Percentiles rank a stretch among this genome's conserved stretches.
These are phyloP conservation scores for Lichtheimia hyalospora DNA, from an alignment of 371 early-diverging fungal species.

Conservation along the genomic window DNA sequence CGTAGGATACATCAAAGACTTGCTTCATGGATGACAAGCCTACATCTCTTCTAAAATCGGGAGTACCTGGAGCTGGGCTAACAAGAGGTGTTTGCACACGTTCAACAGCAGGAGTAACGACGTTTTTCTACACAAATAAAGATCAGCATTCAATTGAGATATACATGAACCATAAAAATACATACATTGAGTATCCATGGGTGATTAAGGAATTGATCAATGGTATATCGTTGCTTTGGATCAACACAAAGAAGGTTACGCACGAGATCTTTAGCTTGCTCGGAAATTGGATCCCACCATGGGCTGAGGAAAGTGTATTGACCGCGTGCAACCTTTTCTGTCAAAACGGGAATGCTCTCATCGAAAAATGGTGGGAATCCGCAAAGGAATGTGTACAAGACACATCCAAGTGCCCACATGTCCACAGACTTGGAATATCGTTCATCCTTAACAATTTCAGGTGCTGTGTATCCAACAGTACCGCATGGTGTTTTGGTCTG, in stretches of 20 bases:
- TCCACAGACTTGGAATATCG: conserved; percentile 72
- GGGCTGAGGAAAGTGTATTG: conserved; percentile 66
- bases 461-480: conserved; percentile 78
- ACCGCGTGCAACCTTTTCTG: conserved; percentile 62
- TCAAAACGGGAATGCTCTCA: conserved; percentile 57
- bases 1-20: conserved; percentile 48
- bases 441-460: conserved; percentile 71
- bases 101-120: no score
- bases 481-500: conserved; percentile 74
- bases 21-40: conserved; percentile 48
- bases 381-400: conserved; percentile 73
- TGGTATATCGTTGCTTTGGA: conserved; percentile 55
- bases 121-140: no score
- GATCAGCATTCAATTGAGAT: no score
- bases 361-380: conserved; percentile 81
- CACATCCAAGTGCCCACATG: conserved; percentile 83
- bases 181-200: conserved; percentile 63
- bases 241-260: conserved; percentile 54
- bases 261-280: conserved; percentile 72
- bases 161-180: no score
- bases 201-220: conserved; percentile 71
- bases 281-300: conserved; percentile 75
- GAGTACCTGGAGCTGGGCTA: background rate
- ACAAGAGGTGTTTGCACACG: conserved; percentile 7
- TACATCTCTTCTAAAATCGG: background rate